Evolutionary conservation across 768 basidiomycete genomes (phyloP).

Genomic region (Hericium rajendrae): DNA sequence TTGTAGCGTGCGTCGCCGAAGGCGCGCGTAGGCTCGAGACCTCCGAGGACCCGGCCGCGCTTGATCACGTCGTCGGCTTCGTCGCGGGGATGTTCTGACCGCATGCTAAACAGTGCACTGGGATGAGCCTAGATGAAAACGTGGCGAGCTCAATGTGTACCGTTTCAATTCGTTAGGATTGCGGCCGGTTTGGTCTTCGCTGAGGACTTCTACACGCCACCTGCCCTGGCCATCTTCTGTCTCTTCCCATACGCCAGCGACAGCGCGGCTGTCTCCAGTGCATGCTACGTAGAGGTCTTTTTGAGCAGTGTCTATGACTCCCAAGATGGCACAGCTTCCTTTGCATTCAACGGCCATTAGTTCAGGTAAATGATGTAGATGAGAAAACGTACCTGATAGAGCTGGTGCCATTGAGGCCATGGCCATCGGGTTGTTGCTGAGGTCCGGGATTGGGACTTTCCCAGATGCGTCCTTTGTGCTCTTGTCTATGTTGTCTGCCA

Average conservation of each 20-base stretch:
- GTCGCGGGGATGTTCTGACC: slow-evolving; percentile 71
- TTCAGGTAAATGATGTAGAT: neutral
- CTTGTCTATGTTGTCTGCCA: slow-evolving; percentile 44
- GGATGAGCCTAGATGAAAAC: neutral
- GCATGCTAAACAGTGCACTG: slow-evolving; percentile 38
- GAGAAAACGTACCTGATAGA: slow-evolving; percentile 45
- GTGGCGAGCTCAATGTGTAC: slow-evolving; percentile 30
- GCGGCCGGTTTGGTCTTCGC: slow-evolving; percentile 92
- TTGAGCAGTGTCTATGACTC: slow-evolving; percentile 77
- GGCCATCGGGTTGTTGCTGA: slow-evolving; percentile 63
- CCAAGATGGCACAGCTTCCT: slow-evolving; percentile 89
- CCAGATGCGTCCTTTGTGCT: slow-evolving; percentile 39
- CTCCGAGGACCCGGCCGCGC: slow-evolving; percentile 77
- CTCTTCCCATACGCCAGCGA: slow-evolving; percentile 86
- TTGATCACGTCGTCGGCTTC: slow-evolving; percentile 68
- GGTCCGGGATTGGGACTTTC: slow-evolving; percentile 52
- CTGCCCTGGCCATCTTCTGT: slow-evolving; percentile 51
- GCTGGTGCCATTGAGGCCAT: slow-evolving; percentile 73
- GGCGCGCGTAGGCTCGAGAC: slow-evolving; percentile 77
- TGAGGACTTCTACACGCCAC: slow-evolving; percentile 92
- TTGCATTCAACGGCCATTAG: slow-evolving; percentile 5
- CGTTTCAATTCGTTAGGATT: slow-evolving; percentile 78
- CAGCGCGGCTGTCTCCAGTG: slow-evolving; percentile 90
- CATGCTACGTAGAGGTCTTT: slow-evolving; percentile 83
- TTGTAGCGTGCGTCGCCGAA: slow-evolving; percentile 91